These are phyloP conservation scores for Sorghum bicolor DNA, from an alignment of 176 grass and related monocot genomes.

Conservation along the genomic window Sorghum_bicolor_NCBIv3 NC_012872.2:2222501-2223000, in stretches of 20 bases:
- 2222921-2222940: not conserved
- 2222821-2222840: not conserved
- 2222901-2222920: not conserved
- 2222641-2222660: no score
- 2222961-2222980: not conserved
- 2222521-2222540: not conserved
- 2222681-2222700: no score
- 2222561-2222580: not conserved
- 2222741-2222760: not conserved
- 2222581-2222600: not conserved
- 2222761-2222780: not conserved
- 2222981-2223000: not conserved
- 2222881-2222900: not conserved
- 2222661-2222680: no score
- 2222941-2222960: not conserved
- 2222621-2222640: no score
- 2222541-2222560: not conserved
- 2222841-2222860: not conserved
- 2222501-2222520: not conserved
- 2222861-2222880: not conserved
- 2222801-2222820: not conserved
- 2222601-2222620: not conserved
- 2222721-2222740: not conserved
- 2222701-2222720: not conserved
- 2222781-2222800: not conserved